Evolutionary conservation across 495 filamentous ascomycete genomes (phyloP).

Genomic region (Baudoinia panamericana): DNA sequence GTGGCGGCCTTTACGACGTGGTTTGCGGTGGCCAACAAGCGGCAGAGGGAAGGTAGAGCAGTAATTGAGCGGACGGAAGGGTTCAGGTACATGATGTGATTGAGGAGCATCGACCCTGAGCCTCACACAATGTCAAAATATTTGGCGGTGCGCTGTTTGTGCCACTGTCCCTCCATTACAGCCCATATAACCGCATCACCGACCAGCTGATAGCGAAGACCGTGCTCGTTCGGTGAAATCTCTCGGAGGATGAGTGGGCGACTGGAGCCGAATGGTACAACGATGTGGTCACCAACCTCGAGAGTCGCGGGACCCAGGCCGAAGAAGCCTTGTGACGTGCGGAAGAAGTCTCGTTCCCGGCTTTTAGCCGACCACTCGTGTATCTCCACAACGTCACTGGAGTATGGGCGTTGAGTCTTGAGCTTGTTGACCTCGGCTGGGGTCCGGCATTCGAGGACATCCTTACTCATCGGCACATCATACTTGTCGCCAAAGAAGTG

Average conservation of each 20-base stretch:
- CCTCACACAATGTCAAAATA: no score
- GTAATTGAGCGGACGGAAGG: conserved; percentile 43
- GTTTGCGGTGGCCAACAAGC: conserved; percentile 48
- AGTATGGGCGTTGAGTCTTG: background rate
- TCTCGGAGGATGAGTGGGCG: conserved; percentile 4
- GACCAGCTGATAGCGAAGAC: conserved; percentile 4
- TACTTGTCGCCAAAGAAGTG: no score
- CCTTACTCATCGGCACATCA: no score
- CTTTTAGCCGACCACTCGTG: background rate
- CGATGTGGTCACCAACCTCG: conserved; percentile 9
- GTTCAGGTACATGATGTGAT: conserved; percentile 13
- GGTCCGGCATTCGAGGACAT: no score
- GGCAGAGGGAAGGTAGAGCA: conserved; percentile 35
- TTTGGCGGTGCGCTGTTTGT: no score
- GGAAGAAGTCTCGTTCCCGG: conserved; percentile 6
- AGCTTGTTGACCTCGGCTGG: no score
- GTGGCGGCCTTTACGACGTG: conserved; percentile 47
- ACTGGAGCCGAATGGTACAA: conserved; percentile 12
- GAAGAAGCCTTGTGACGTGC: conserved; percentile 5
- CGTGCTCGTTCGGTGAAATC: no score
- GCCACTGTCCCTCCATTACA: conserved; percentile 9
- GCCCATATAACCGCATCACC: conserved; percentile 11
- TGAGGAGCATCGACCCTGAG: background rate
- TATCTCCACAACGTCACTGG: background rate
- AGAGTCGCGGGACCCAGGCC: conserved; percentile 8